Conservation (phyloP, 2,329 filamentous ascomycete species). For the Cercospora sesami region DNA sequence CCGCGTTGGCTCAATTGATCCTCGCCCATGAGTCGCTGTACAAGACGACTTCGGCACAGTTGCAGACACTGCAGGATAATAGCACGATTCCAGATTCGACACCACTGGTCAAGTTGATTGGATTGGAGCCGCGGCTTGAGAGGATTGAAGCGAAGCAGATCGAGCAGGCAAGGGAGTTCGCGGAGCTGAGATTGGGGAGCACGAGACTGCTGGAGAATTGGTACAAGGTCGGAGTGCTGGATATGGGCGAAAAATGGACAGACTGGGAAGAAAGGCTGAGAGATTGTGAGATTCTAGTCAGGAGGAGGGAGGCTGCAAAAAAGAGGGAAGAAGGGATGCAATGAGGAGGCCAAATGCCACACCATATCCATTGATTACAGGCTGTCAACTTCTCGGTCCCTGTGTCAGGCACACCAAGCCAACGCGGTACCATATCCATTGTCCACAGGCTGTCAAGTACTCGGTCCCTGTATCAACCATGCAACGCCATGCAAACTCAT, state of each 20-base stretch:
- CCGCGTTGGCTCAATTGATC: constrained; percentile 41
- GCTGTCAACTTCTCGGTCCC: not conserved
- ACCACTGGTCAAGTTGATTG: constrained; percentile 55
- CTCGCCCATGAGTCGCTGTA: constrained; percentile 48
- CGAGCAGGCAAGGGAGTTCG: constrained; percentile 62
- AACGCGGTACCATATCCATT: not conserved
- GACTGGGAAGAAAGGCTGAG: constrained; percentile 69
- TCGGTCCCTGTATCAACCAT: not conserved
- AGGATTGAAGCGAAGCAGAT: constrained; percentile 61
- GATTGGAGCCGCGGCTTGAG: constrained; percentile 62
- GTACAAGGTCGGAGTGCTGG: constrained; percentile 72
- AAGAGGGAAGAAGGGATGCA: constrained; percentile 53
- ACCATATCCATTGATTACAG: not conserved
- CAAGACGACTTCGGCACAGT: constrained; percentile 45
- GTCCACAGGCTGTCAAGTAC: not conserved
- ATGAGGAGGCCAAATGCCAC: constrained; percentile 16
- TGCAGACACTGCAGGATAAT: constrained; percentile 48
- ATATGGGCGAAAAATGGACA: constrained; percentile 67
- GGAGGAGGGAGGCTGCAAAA: constrained; percentile 61
- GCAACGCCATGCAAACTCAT: not conserved
- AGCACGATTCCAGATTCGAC: constrained; percentile 45
- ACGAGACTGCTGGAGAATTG: constrained; percentile 58
- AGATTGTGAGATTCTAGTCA: constrained; percentile 64
- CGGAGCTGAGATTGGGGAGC: constrained; percentile 63
- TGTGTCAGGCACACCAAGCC: not conserved